Evolutionary conservation across 164 flowering plant genomes (phyloP).

Genomic region (Magnolia officinalis): DNA sequence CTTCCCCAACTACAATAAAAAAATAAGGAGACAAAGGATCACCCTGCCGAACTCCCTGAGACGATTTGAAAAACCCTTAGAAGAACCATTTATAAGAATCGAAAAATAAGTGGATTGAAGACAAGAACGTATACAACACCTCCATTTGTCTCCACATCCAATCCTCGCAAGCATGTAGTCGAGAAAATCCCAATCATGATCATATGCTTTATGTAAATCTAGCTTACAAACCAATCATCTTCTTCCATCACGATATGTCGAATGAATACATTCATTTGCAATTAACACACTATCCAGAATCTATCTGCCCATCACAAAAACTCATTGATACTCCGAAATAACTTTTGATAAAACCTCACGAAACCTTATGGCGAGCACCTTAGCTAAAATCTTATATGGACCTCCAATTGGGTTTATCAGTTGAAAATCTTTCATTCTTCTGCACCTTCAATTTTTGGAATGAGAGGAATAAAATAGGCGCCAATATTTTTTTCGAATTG

Average conservation of each 20-base stretch:
- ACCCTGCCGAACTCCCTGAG: too few relatives aligned
- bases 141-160: neutral
- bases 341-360: neutral
- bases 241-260: neutral
- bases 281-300: neutral
- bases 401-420: neutral
- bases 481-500: too few relatives aligned
- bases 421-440: neutral
- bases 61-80: too few relatives aligned
- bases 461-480: neutral
- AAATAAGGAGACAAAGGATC: neutral
- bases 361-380: neutral
- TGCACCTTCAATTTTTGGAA: neutral
- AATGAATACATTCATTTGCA: neutral
- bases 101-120: neutral
- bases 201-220: too few relatives aligned
- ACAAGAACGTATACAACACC: neutral
- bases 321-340: neutral
- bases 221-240: too few relatives aligned
- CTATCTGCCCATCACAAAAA: neutral
- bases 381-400: neutral
- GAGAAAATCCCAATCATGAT: neutral
- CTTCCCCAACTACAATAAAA: neutral
- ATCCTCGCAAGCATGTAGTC: neutral
- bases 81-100: too few relatives aligned